These are phyloP conservation scores for Sugiyamaella grinbergsii DNA, from an alignment of 1,139 yeast genomes.

Conservation along the genomic window DNA sequence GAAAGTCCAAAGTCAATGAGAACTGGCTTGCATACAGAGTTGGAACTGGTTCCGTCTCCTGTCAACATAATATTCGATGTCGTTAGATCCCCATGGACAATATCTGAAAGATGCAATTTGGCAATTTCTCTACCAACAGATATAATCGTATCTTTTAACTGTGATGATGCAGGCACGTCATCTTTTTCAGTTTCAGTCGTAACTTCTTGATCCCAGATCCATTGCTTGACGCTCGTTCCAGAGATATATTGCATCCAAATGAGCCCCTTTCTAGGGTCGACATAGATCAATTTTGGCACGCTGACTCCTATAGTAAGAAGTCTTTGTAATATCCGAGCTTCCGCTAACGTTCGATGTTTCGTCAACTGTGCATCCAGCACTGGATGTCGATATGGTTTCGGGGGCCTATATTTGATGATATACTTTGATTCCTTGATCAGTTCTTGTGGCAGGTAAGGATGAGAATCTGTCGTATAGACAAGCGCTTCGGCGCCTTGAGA, in stretches of 20 bases:
- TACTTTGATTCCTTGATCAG: slow-evolving; percentile 41
- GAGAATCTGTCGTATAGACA: slow-evolving; percentile 63
- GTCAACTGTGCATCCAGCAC: slow-evolving; percentile 74
- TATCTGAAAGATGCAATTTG: slow-evolving; percentile 68
- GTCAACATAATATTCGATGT: slow-evolving; percentile 79
- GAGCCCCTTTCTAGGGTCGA: slow-evolving; percentile 76
- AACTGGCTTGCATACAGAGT: slow-evolving; percentile 47
- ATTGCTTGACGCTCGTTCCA: slow-evolving; percentile 43
- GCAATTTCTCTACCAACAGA: slow-evolving; percentile 74
- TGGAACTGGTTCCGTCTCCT: slow-evolving; percentile 6
- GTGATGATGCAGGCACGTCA: background rate
- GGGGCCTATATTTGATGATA: slow-evolving; percentile 84
- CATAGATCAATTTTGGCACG: slow-evolving; percentile 69
- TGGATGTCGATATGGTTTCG: slow-evolving; percentile 87
- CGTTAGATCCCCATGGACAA: slow-evolving; percentile 94
- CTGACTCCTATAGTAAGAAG: slow-evolving; percentile 57
- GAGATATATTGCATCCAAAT: slow-evolving; percentile 86
- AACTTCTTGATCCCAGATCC: slow-evolving; percentile 44
- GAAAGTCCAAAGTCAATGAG: slow-evolving; percentile 92
- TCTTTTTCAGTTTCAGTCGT: slow-evolving; percentile 7
- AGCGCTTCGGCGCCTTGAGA: slow-evolving; percentile 98
- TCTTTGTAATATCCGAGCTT: slow-evolving; percentile 73
- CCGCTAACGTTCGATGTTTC: slow-evolving; percentile 79
- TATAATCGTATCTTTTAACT: slow-evolving; percentile 36
- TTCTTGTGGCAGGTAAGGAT: slow-evolving; percentile 60